A percentile compares a stretch with the other conserved stretches of the same genome.
Evolutionary conservation across 352 stramenopile genomes (phyloP).

Genomic region (Chrysophaeum taylorii): DNA sequence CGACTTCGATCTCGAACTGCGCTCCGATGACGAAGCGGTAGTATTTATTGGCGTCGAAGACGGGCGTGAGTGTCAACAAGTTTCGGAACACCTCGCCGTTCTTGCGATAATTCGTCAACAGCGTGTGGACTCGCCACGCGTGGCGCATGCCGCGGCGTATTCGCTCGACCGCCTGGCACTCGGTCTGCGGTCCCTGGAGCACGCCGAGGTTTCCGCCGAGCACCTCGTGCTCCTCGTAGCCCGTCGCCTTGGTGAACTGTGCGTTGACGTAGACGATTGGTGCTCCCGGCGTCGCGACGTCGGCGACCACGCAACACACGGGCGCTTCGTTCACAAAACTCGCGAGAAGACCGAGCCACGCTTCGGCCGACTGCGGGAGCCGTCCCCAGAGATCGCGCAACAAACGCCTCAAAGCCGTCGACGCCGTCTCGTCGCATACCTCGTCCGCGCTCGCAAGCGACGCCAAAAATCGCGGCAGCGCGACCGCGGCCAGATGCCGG

Average conservation of each 20-base stretch:
- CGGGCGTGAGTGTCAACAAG: conserved; percentile 27
- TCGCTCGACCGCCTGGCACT: conserved; percentile 3
- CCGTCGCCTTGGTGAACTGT: conserved; percentile 41
- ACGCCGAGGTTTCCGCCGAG: conserved; percentile 32
- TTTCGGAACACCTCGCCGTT: conserved; percentile 32
- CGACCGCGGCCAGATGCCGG: background rate
- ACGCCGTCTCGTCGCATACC: background rate
- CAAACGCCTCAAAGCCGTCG: too few relatives aligned
- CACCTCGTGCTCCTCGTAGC: conserved; percentile 37
- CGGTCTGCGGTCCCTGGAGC: conserved; percentile 28
- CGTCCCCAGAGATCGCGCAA: background rate
- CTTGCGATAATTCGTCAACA: conserved; percentile 32
- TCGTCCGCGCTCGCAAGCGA: background rate
- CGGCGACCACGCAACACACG: background rate
- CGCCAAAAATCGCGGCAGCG: background rate
- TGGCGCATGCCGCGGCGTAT: background rate
- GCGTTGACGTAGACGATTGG: conserved; percentile 13
- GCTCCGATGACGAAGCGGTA: conserved; percentile 32
- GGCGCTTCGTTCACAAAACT: background rate
- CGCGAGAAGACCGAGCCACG: background rate
- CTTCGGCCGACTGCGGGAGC: background rate
- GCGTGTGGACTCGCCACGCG: background rate
- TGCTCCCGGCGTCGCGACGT: background rate
- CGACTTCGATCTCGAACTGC: conserved; percentile 27
- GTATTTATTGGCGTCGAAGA: conserved; percentile 16